These are phyloP conservation scores for Erysimum cheiranthoides DNA, from an alignment of 345 rosid species.

Conservation along the genomic window DNA sequence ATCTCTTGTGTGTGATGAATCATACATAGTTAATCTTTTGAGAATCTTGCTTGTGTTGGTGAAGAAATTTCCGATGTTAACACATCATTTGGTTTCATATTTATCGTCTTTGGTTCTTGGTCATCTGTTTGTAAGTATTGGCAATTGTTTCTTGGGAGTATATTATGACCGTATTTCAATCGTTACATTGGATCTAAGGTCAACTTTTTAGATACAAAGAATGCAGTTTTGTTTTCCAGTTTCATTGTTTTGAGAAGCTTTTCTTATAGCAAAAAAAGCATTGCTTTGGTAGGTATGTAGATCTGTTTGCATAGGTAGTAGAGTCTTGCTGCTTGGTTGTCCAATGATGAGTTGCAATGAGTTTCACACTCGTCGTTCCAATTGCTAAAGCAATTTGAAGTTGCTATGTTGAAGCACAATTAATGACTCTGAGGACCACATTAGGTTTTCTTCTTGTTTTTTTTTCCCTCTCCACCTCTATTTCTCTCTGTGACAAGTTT, in stretches of 20 bases:
- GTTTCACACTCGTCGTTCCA: constrained; percentile 45
- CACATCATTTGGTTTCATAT: not conserved
- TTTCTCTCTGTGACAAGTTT: not conserved
- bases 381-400: constrained; percentile 42
- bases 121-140: not conserved
- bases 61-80: not conserved
- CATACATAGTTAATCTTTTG: not conserved
- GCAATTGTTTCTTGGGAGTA: not conserved
- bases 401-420: constrained; percentile 41
- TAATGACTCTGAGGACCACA: constrained; percentile 44
- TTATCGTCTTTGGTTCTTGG: not conserved
- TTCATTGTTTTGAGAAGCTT: constrained; percentile 14
- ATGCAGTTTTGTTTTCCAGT: not conserved
- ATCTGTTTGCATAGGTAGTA: not conserved
- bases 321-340: not conserved
- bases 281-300: not conserved
- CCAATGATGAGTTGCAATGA: constrained; percentile 46
- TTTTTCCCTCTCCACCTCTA: not conserved
- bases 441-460: not conserved
- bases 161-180: not conserved
- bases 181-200: not conserved
- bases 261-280: not conserved
- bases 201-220: not conserved
- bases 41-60: not conserved
- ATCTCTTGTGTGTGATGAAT: not conserved